Percentiles rank a stretch among this genome's conserved stretches.
phyloP scores from a whole-genome alignment of 2,329 filamentous ascomycete genomes.

The Colletotrichum agaves region DNA sequence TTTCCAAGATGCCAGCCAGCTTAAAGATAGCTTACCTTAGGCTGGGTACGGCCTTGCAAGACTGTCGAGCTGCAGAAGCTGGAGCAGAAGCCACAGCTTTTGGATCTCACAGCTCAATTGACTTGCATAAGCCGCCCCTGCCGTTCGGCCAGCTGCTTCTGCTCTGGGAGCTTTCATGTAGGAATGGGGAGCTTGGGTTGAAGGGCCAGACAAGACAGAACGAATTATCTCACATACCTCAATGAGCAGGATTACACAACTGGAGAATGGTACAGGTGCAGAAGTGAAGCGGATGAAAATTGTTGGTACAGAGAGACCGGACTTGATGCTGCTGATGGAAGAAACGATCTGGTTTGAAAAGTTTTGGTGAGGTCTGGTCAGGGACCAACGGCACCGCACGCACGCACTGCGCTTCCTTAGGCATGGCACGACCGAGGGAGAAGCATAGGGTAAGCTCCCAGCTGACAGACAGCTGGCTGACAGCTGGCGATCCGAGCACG shows the following conservation, averaged over 20 bases:
- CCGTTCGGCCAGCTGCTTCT: neutral
- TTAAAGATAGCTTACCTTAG: neutral
- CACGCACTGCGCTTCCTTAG: no score
- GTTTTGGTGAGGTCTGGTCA: conserved; percentile 37
- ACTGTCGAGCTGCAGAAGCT: conserved; percentile 8
- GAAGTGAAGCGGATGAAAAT: conserved; percentile 54
- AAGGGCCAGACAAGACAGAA: neutral
- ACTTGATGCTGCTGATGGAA: conserved; percentile 23
- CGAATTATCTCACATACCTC: conserved; percentile 29
- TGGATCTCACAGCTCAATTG: conserved; percentile 10
- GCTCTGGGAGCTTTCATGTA: conserved; percentile 10
- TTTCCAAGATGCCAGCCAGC: conserved; percentile 22
- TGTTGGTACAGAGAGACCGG: conserved; percentile 36
- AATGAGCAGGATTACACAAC: conserved; percentile 34
- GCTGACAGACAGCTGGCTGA: neutral
- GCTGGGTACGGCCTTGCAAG: neutral
- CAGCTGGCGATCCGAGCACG: neutral
- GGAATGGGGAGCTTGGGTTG: conserved; percentile 3
- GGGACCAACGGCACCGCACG: conserved; percentile 21
- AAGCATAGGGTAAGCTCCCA: neutral
- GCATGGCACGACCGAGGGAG: neutral
- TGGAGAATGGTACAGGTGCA: conserved; percentile 19
- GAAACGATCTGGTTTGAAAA: conserved; percentile 26
- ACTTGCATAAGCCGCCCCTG: conserved; percentile 15
- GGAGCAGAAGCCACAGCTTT: neutral